phyloP scores from a whole-genome alignment of 345 rosid species.

The Ailanthus altissimus region DNA sequence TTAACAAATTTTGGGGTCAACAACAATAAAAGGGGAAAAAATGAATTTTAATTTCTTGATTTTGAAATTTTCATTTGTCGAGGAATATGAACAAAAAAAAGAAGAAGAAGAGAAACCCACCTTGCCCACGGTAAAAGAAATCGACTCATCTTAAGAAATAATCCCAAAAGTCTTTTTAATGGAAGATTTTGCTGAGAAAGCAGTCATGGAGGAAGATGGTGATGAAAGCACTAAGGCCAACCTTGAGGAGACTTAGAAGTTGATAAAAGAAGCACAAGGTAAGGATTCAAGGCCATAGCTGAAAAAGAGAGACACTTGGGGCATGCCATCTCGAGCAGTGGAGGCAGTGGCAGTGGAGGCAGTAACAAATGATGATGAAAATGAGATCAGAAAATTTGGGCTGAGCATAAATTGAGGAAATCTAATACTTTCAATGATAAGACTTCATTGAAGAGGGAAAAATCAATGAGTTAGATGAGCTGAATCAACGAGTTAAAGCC shows the following conservation, averaged over 20 bases:
- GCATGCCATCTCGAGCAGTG: conserved; percentile 23
- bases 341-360: not conserved
- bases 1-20: too few relatives aligned
- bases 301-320: conserved; percentile 52
- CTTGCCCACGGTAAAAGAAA: not conserved
- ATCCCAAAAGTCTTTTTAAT: not conserved
- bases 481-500: conserved; percentile 44
- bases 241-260: conserved; percentile 48
- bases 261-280: conserved; percentile 43
- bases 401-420: conserved; percentile 32
- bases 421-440: conserved; percentile 43
- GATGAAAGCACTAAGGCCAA: conserved; percentile 35
- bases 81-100: not conserved
- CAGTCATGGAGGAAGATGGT: conserved; percentile 13
- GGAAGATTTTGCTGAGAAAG: not conserved
- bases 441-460: conserved; percentile 30
- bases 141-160: conserved; percentile 10
- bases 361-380: too few relatives aligned
- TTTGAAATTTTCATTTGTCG: too few relatives aligned
- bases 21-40: too few relatives aligned
- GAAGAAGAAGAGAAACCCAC: conserved; percentile 13
- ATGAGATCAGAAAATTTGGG: conserved; percentile 24
- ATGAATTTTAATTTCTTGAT: too few relatives aligned
- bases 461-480: conserved; percentile 46
- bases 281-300: conserved; percentile 12